These are phyloP conservation scores for Monosporozyma solicola DNA, from an alignment of 805 yeast genomes.

Conservation along the genomic window DNA sequence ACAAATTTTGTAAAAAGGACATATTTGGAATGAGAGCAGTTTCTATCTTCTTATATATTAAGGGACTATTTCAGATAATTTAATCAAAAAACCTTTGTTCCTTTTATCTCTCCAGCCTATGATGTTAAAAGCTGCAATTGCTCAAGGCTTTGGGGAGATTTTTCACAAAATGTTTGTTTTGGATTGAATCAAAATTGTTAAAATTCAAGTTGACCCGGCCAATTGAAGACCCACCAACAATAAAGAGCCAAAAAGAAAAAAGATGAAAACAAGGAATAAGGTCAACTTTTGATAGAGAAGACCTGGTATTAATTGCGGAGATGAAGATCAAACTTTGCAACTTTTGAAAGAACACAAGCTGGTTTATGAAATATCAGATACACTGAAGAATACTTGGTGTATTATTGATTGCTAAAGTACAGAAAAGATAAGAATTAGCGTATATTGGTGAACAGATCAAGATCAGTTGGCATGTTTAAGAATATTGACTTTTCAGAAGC, in stretches of 20 bases:
- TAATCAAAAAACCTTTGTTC: not conserved
- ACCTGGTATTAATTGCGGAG: not conserved
- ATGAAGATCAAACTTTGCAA: not conserved
- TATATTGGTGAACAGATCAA: not conserved
- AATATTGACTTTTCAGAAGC: constrained; percentile 3
- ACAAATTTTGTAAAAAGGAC: constrained; percentile 28
- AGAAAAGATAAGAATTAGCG: not conserved
- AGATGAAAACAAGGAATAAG: not conserved
- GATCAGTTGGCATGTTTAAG: constrained; percentile 4
- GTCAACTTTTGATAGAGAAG: not conserved
- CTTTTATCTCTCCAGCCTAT: not conserved
- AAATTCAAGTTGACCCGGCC: not conserved
- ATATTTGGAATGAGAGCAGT: constrained; percentile 4
- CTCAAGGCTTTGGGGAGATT: not conserved
- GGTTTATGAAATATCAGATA: not conserved
- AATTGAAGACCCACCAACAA: not conserved
- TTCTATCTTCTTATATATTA: not conserved
- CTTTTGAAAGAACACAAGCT: not conserved
- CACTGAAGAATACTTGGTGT: not conserved
- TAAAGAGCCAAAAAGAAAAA: not conserved
- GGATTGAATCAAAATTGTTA: not conserved
- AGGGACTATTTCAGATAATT: not conserved
- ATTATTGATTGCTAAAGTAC: not conserved
- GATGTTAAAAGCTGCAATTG: not conserved
- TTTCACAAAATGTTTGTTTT: not conserved